Evolutionary conservation across 2,329 filamentous ascomycete species (phyloP).

Genomic region (Aspergillus persii): DNA sequence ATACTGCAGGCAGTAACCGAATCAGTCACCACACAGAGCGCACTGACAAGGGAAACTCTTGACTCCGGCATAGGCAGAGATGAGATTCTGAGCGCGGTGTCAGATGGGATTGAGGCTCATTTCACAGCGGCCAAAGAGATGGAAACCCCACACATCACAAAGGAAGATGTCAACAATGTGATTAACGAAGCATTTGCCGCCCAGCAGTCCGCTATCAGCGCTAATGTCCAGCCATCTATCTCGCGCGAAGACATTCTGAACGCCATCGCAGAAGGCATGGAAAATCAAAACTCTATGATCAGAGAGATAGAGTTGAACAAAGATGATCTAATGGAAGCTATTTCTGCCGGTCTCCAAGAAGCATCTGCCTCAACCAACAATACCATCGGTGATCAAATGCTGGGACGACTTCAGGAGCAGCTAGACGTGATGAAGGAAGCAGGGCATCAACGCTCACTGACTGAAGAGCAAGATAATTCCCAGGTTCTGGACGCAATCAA

Average conservation of each 20-base stretch:
- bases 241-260: conserved; percentile 56
- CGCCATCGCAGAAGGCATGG: conserved; percentile 60
- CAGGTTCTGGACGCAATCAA: conserved; percentile 85
- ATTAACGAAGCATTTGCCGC: conserved; percentile 33
- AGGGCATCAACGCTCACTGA: conserved; percentile 75
- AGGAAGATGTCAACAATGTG: conserved; percentile 29
- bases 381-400: conserved; percentile 56
- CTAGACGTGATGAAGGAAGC: conserved; percentile 62
- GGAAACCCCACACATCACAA: conserved; percentile 32
- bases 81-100: conserved; percentile 59
- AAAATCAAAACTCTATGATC: conserved; percentile 43
- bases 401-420: conserved; percentile 58
- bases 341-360: conserved; percentile 56
- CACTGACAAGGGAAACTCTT: conserved; percentile 29
- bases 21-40: conserved; percentile 30
- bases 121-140: conserved; percentile 56
- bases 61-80: conserved; percentile 50
- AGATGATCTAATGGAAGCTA: conserved; percentile 57
- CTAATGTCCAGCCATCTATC: conserved; percentile 41
- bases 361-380: conserved; percentile 51
- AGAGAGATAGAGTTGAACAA: conserved; percentile 61
- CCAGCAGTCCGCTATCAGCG: conserved; percentile 29
- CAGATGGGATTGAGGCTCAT: conserved; percentile 54
- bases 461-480: conserved; percentile 78
- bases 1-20: conserved; percentile 34